Evolutionary conservation across 306 rosid species (phyloP).

Genomic region (Pterocarpus macrocarpus): DNA sequence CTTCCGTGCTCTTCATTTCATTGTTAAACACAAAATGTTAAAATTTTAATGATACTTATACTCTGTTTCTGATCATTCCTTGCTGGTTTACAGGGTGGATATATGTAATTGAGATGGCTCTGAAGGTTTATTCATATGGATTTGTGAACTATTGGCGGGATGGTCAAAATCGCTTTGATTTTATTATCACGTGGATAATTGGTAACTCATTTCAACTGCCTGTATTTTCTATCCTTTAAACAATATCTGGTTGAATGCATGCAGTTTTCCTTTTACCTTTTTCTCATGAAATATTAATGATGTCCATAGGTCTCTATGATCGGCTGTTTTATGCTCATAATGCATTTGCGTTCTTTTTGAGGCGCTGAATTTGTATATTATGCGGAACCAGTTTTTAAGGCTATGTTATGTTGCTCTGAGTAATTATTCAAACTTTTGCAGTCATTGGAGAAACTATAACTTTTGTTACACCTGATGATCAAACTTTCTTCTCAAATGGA

Average conservation of each 20-base stretch:
- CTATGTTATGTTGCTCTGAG: constrained; percentile 35
- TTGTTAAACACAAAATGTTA: constrained; percentile 3
- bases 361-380: constrained; percentile 25
- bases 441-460: constrained; percentile 92
- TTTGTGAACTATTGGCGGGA: constrained; percentile 94
- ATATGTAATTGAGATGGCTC: constrained; percentile 87
- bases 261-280: constrained; percentile 19
- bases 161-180: constrained; percentile 95
- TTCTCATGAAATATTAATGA: constrained; percentile 32
- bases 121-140: constrained; percentile 84
- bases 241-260: constrained; percentile 30
- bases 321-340: constrained; percentile 22
- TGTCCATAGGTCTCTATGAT: constrained; percentile 12
- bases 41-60: background rate
- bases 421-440: constrained; percentile 53
- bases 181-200: constrained; percentile 79
- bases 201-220: constrained; percentile 61
- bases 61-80: constrained; percentile 38
- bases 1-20: constrained; percentile 27
- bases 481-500: constrained; percentile 81
- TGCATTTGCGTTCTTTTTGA: constrained; percentile 33
- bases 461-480: constrained; percentile 67
- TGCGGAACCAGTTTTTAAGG: constrained; percentile 22
- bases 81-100: constrained; percentile 83
- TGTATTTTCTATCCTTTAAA: constrained; percentile 22